These are phyloP conservation scores for Telfairia occidentalis DNA, from an alignment of 331 rosid genomes.

Conservation along the genomic window DNA sequence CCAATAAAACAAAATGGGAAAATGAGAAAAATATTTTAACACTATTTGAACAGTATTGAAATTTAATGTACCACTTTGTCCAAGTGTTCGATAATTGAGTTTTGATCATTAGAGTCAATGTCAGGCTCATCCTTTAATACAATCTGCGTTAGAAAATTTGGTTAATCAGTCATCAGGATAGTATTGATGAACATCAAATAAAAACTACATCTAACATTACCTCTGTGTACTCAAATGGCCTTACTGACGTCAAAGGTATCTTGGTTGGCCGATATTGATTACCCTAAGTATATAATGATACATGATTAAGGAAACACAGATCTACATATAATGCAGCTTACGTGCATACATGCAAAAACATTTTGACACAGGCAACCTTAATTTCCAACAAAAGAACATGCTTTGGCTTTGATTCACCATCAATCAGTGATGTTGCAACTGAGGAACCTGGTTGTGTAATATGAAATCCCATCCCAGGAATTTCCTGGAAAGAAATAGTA, in stretches of 20 bases:
- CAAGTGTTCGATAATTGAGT: conserved; percentile 78
- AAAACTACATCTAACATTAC: conserved; percentile 27
- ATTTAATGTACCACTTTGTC: conserved; percentile 53
- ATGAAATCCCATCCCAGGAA: conserved; percentile 99
- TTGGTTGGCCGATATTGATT: conserved; percentile 96
- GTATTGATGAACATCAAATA: conserved; percentile 4
- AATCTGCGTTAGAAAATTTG: conserved; percentile 35
- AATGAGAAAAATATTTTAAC: conserved; percentile 1
- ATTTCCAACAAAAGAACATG: conserved; percentile 92
- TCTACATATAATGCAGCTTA: not conserved
- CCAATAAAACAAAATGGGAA: not conserved
- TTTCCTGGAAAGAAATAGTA: conserved; percentile 44
- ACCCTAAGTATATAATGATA: conserved; percentile 39
- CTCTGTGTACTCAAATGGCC: conserved; percentile 93
- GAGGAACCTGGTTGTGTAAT: conserved; percentile 98
- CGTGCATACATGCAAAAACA: conserved; percentile 14
- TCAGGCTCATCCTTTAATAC: conserved; percentile 67
- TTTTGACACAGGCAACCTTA: conserved; percentile 45
- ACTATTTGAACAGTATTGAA: not conserved
- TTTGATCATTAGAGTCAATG: conserved; percentile 68
- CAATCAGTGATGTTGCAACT: conserved; percentile 95
- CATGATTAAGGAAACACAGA: conserved; percentile 1
- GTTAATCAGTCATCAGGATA: not conserved
- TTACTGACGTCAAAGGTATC: conserved; percentile 82
- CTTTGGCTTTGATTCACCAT: conserved; percentile 96